Evolutionary conservation across 1,139 yeast species (phyloP).

Genomic region (Diutina rugosa): DNA sequence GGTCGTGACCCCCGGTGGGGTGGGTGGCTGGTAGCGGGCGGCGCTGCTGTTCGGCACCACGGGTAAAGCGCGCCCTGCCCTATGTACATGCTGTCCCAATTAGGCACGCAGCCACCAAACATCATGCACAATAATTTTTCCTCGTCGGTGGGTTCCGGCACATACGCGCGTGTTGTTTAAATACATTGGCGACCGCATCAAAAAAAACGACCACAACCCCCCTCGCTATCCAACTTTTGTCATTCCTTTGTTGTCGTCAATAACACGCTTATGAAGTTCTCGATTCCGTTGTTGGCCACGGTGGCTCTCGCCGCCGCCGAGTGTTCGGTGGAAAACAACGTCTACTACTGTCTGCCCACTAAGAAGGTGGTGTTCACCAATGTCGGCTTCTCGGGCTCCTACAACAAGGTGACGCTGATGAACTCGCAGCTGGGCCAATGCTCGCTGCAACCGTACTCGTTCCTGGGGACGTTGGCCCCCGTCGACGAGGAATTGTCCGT

Average conservation of each 20-base stretch:
- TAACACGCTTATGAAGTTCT: not conserved
- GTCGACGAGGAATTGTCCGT: conserved; percentile 81
- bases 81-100: not conserved
- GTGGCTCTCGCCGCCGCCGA: conserved; percentile 15
- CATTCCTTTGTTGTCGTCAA: not conserved
- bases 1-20: not conserved
- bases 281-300: conserved; percentile 1
- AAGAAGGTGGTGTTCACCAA: conserved; percentile 38
- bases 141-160: not conserved
- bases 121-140: not conserved
- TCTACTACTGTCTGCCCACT: conserved; percentile 71
- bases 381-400: conserved; percentile 72
- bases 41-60: not conserved
- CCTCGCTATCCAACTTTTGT: not conserved
- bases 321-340: conserved; percentile 45
- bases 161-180: not conserved
- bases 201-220: not conserved
- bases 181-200: not conserved
- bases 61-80: not conserved
- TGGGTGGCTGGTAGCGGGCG: not conserved
- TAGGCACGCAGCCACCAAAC: not conserved
- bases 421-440: conserved; percentile 37
- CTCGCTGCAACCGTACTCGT: conserved; percentile 28
- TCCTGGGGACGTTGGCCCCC: conserved; percentile 72
- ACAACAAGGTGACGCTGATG: conserved; percentile 55